A percentile compares a stretch with the other conserved stretches of the same genome.
These are phyloP conservation scores for Pyrenophora teres DNA, from an alignment of 2,329 filamentous ascomycete species.

Conservation along the genomic window DNA sequence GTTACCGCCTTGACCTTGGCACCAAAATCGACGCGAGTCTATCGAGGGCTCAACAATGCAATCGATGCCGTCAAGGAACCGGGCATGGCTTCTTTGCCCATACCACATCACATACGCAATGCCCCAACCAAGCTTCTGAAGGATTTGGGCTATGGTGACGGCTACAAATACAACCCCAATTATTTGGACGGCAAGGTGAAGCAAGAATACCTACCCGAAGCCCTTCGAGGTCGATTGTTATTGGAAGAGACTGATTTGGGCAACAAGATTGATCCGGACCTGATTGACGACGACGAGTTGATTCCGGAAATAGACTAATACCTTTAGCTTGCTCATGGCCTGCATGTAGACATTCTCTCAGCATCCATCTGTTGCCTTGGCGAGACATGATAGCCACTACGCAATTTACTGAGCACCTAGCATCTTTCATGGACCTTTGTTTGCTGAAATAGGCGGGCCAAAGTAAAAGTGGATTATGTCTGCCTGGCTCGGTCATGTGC, in stretches of 20 bases:
- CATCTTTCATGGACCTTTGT: not conserved
- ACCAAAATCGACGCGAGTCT: conserved; percentile 85
- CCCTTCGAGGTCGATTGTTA: conserved; percentile 71
- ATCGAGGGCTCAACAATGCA: conserved; percentile 80
- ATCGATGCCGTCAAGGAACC: conserved; percentile 80
- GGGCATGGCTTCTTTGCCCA: conserved; percentile 77
- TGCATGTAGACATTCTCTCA: not conserved
- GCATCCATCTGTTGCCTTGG: not conserved
- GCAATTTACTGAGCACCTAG: not conserved
- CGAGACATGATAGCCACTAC: conserved; percentile 10
- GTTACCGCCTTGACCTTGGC: conserved; percentile 79
- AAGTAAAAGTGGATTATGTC: no score
- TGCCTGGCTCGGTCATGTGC: no score
- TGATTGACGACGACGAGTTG: conserved; percentile 34
- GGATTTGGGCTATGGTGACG: conserved; percentile 84
- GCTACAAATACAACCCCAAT: conserved; percentile 97
- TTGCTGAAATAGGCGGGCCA: not conserved
- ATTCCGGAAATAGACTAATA: conserved; percentile 29
- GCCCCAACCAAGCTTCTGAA: conserved; percentile 93
- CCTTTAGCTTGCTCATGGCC: no score
- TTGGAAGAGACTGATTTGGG: conserved; percentile 82
- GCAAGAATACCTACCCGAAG: conserved; percentile 89
- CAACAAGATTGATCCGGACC: conserved; percentile 67
- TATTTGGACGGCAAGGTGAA: conserved; percentile 79
- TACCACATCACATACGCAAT: conserved; percentile 88